phyloP scores from a whole-genome alignment of 164 flowering plant genomes.

The Cinnamomum chago region DNA sequence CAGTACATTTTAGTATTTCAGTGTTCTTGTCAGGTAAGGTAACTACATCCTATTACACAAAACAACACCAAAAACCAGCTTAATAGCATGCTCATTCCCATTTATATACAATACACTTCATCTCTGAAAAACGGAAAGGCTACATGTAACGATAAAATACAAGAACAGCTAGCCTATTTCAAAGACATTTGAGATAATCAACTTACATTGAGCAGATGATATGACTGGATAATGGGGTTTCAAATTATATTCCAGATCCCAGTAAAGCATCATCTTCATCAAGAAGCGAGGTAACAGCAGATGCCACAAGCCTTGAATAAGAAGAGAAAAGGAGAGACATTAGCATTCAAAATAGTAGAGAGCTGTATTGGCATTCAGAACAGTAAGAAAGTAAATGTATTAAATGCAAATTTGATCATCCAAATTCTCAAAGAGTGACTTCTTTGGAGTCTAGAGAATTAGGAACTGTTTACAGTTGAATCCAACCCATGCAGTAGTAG shows the following conservation, averaged over 20 bases:
- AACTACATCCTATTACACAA: too few species aligned
- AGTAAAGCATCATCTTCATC: conserved; percentile 8
- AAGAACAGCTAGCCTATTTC: too few species aligned
- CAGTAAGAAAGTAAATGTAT: neutral
- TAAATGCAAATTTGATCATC: neutral
- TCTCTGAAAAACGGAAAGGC: too few species aligned
- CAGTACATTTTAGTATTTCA: too few species aligned
- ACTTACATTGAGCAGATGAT: neutral
- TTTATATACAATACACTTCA: too few species aligned
- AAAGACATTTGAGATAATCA: neutral
- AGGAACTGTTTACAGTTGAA: neutral
- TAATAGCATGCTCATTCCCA: too few species aligned
- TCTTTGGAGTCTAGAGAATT: neutral
- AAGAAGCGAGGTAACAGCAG: conserved; percentile 14
- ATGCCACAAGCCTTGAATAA: conserved; percentile 13
- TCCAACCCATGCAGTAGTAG: neutral
- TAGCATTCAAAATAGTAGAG: neutral
- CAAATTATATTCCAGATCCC: conserved; percentile 13
- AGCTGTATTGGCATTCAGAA: too few species aligned
- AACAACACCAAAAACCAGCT: too few species aligned
- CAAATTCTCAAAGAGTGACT: neutral
- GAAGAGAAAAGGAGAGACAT: neutral
- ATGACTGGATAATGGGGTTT: neutral
- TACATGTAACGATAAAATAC: too few species aligned
- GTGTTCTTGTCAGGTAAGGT: too few species aligned